phyloP scores from a whole-genome alignment of 805 yeast genomes.

The Myxozyma nipponensis region DNA sequence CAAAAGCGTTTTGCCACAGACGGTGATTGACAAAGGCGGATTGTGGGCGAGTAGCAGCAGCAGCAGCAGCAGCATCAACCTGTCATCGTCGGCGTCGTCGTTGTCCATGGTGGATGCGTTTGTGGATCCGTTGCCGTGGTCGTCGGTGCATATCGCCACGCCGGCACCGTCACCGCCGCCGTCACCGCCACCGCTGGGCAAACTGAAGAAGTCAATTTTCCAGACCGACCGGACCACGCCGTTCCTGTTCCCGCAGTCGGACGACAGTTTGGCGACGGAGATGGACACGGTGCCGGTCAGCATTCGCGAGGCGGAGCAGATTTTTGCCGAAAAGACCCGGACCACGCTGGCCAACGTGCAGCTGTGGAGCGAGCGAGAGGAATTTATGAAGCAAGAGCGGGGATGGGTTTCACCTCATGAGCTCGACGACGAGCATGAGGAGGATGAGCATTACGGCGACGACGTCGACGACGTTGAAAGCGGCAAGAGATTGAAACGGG shows the following conservation, averaged over 20 bases:
- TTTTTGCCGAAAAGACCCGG: constrained; percentile 58
- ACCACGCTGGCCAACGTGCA: constrained; percentile 68
- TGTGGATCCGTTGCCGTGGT: constrained; percentile 48
- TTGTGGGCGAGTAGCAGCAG: constrained; percentile 47
- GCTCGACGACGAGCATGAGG: constrained; percentile 1
- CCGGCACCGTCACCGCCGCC: constrained; percentile 83
- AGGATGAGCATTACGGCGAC: not conserved
- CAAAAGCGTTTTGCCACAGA: constrained; percentile 43
- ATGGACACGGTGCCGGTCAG: constrained; percentile 56
- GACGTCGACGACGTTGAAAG: not conserved
- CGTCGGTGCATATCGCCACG: constrained; percentile 69
- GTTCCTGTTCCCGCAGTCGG: constrained; percentile 53
- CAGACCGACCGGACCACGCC: constrained; percentile 69
- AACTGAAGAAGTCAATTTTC: constrained; percentile 41
- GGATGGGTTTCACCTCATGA: constrained; percentile 45
- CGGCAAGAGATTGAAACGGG: constrained; percentile 5
- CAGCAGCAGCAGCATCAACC: too few species aligned
- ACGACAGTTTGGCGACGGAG: constrained; percentile 51
- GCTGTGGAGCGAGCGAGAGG: constrained; percentile 65
- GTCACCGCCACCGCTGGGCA: constrained; percentile 41
- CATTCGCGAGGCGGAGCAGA: constrained; percentile 70
- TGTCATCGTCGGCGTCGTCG: constrained; percentile 57
- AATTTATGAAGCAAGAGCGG: constrained; percentile 68
- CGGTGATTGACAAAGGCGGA: constrained; percentile 42
- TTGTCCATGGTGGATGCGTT: constrained; percentile 46